Percentiles rank a stretch among this genome's conserved stretches.
Evolutionary conservation across 2,329 filamentous ascomycete species (phyloP).

Genomic region (Aspergillus flavus): DNA sequence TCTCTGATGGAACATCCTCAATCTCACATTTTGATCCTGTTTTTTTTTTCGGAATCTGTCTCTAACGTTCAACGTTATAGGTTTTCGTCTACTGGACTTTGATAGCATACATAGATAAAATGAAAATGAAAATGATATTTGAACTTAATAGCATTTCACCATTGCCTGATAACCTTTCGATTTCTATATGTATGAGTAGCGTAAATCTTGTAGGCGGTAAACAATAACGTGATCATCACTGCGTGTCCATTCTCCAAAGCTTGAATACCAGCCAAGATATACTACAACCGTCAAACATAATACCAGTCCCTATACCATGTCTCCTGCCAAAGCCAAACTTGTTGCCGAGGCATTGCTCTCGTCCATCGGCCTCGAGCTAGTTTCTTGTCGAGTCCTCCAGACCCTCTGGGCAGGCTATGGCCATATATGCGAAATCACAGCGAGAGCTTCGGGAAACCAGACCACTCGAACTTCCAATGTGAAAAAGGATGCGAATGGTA

Average conservation of each 20-base stretch:
- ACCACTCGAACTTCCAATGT: neutral
- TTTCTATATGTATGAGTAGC: neutral
- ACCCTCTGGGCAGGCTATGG: conserved; percentile 54
- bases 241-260: neutral
- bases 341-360: neutral
- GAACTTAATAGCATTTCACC: neutral
- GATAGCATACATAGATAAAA: conserved; percentile 2
- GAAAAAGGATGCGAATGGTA: neutral
- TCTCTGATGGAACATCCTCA: conserved; percentile 59
- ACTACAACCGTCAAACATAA: neutral
- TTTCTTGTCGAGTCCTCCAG: conserved; percentile 39
- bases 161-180: neutral
- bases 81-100: neutral
- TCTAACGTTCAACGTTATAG: conserved; percentile 25
- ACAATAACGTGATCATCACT: neutral
- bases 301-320: neutral
- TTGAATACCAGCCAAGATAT: neutral
- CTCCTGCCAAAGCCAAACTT: neutral
- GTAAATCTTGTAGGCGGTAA: neutral
- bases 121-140: conserved; percentile 7
- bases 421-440: conserved; percentile 59
- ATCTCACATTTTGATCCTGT: conserved; percentile 20
- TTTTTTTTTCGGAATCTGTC: conserved; percentile 16
- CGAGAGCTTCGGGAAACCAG: conserved; percentile 35
- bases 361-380: conserved; percentile 23